Evolutionary conservation across 2,329 filamentous ascomycete species (phyloP).

Genomic region (Fusarium kyushuense): DNA sequence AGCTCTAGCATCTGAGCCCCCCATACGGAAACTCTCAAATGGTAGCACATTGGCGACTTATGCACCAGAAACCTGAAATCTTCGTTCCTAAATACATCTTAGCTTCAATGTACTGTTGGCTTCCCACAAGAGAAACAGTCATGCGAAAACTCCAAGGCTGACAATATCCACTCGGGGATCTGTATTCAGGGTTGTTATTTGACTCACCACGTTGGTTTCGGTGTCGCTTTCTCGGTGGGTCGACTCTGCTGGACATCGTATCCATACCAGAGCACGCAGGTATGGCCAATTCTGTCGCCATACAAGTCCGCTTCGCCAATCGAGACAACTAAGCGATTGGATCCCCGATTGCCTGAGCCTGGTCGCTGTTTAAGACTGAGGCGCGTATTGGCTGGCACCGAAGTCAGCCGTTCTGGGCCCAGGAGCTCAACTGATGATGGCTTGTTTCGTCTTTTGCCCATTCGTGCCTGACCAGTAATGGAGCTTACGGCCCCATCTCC

Average conservation of each 20-base stretch:
- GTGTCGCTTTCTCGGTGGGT: slow-evolving; percentile 31
- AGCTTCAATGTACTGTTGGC: slow-evolving; percentile 27
- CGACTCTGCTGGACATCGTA: slow-evolving; percentile 44
- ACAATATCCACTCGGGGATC: not conserved
- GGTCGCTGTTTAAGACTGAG: slow-evolving; percentile 14
- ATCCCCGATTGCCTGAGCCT: slow-evolving; percentile 1
- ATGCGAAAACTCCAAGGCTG: not conserved
- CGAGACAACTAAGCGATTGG: slow-evolving; percentile 32
- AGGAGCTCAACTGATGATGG: slow-evolving; percentile 36
- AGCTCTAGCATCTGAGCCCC: slow-evolving; percentile 45
- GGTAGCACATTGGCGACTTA: slow-evolving; percentile 46
- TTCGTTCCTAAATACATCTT: slow-evolving; percentile 42
- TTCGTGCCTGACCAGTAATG: slow-evolving; percentile 32
- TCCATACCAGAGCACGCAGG: slow-evolving; percentile 47
- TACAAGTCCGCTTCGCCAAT: slow-evolving; percentile 37
- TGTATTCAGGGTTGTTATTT: slow-evolving; percentile 4
- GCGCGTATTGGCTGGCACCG: slow-evolving; percentile 12
- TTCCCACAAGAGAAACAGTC: slow-evolving; percentile 2
- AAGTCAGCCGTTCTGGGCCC: slow-evolving; percentile 30
- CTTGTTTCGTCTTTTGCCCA: slow-evolving; percentile 37
- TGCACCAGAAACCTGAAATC: slow-evolving; percentile 45
- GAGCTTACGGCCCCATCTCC: slow-evolving; percentile 32
- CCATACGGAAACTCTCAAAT: slow-evolving; percentile 46
- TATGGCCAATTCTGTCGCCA: slow-evolving; percentile 37
- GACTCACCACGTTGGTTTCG: slow-evolving; percentile 45